phyloP scores from a whole-genome alignment of 2,329 filamentous ascomycete genomes.

The Pestalotiopsis fici region DNA sequence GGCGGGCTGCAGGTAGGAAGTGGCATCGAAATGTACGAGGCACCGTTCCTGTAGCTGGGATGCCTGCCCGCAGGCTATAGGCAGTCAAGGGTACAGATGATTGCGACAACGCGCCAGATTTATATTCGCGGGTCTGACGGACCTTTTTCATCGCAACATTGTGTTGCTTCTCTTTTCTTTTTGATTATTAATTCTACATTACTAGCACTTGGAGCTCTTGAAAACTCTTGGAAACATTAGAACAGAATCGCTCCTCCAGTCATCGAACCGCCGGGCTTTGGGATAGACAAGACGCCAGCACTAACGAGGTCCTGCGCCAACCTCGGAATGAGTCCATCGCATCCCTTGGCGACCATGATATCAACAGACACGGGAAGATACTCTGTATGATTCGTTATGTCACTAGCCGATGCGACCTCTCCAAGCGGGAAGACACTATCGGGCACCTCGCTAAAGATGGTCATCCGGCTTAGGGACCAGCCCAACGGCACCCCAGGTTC shows the following conservation, averaged over 20 bases:
- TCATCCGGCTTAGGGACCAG: constrained; percentile 38
- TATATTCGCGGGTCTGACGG: too few species aligned
- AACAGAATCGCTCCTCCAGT: constrained; percentile 15
- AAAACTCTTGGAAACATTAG: background rate
- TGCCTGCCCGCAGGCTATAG: too few species aligned
- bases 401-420: constrained; percentile 34
- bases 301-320: constrained; percentile 52
- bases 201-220: too few species aligned
- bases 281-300: constrained; percentile 47
- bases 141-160: too few species aligned
- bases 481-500: constrained; percentile 47
- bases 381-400: constrained; percentile 40
- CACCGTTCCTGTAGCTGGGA: too few species aligned
- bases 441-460: constrained; percentile 36
- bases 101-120: too few species aligned
- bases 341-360: constrained; percentile 59
- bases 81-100: too few species aligned
- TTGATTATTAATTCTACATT: too few species aligned
- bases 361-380: constrained; percentile 58
- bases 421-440: constrained; percentile 45
- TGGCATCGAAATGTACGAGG: too few species aligned
- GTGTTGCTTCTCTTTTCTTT: too few species aligned
- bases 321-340: constrained; percentile 59
- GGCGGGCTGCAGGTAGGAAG: too few species aligned
- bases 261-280: constrained; percentile 39